phyloP scores from a whole-genome alignment of 2,329 filamentous ascomycete species.

The Akanthomyces muscarius region DNA sequence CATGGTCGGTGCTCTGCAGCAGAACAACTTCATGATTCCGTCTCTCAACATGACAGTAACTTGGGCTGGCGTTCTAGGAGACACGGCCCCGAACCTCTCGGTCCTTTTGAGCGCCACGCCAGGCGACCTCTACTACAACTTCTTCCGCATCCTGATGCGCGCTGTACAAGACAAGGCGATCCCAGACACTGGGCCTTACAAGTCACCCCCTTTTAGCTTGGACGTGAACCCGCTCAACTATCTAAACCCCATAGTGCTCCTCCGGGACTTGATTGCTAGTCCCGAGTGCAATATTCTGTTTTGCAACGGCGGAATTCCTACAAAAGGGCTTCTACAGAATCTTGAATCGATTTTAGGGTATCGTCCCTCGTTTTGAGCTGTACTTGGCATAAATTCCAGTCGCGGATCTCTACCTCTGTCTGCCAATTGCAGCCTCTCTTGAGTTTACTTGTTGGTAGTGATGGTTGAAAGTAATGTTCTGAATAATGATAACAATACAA shows the following conservation, averaged over 20 bases:
- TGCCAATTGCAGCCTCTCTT: too few relatives aligned
- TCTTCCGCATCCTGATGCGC: conserved; percentile 4
- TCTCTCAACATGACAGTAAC: conserved; percentile 4
- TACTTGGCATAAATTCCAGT: too few relatives aligned
- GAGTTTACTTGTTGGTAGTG: too few relatives aligned
- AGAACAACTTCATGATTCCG: conserved; percentile 7
- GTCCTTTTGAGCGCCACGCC: neutral
- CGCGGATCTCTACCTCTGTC: too few relatives aligned
- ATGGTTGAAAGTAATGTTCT: too few relatives aligned
- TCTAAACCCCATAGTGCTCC: neutral
- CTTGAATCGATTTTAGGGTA: neutral
- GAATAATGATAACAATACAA: too few relatives aligned
- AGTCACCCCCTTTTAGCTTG: too few relatives aligned
- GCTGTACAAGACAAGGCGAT: neutral
- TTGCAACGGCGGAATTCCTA: neutral
- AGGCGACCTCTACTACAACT: conserved; percentile 2
- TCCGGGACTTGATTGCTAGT: neutral
- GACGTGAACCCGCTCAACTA: too few relatives aligned
- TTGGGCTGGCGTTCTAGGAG: neutral
- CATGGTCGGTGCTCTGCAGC: conserved; percentile 2
- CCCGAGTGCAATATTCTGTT: neutral
- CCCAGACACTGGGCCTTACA: neutral
- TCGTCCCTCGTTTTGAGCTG: too few relatives aligned
- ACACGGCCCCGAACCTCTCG: conserved; percentile 1
- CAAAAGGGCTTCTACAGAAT: neutral